Evolutionary conservation across 2,329 filamentous ascomycete genomes (phyloP).

Genomic region (Alternaria consortialis): DNA sequence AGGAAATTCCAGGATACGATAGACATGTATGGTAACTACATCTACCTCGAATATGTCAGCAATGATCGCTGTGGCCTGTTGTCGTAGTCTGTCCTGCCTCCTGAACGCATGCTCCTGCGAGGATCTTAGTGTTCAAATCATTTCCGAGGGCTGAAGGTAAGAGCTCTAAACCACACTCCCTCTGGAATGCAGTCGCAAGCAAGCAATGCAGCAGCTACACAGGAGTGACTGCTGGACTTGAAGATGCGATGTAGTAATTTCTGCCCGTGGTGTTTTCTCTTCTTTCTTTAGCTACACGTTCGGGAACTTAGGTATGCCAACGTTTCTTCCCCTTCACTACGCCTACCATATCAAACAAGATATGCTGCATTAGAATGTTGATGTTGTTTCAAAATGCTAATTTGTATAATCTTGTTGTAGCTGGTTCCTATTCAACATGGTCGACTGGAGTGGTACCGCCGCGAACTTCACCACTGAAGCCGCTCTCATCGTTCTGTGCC

Average conservation of each 20-base stretch:
- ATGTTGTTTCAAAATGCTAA: slow-evolving; percentile 2
- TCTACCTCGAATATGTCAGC: not conserved
- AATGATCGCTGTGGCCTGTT: not conserved
- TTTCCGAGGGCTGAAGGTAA: not conserved
- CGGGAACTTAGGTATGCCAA: not conserved
- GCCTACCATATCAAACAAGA: not conserved
- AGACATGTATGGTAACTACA: not conserved
- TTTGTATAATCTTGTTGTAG: not conserved
- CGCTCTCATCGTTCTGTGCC: too few relatives aligned
- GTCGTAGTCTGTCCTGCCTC: not conserved
- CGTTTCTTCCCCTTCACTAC: not conserved
- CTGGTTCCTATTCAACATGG: not conserved
- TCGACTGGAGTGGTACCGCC: not conserved
- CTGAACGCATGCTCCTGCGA: not conserved
- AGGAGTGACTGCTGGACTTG: not conserved
- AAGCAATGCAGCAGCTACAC: not conserved
- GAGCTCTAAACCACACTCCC: not conserved
- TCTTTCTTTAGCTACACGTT: not conserved
- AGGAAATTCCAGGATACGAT: not conserved
- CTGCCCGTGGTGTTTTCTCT: not conserved
- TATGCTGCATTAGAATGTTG: not conserved
- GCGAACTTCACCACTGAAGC: not conserved
- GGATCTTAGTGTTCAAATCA: not conserved
- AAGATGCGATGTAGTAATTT: not conserved
- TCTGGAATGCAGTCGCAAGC: not conserved